These are phyloP conservation scores for Batrachochytrium dendrobatidis DNA, from an alignment of 371 early-diverging fungal species.

Conservation along the genomic window DNA sequence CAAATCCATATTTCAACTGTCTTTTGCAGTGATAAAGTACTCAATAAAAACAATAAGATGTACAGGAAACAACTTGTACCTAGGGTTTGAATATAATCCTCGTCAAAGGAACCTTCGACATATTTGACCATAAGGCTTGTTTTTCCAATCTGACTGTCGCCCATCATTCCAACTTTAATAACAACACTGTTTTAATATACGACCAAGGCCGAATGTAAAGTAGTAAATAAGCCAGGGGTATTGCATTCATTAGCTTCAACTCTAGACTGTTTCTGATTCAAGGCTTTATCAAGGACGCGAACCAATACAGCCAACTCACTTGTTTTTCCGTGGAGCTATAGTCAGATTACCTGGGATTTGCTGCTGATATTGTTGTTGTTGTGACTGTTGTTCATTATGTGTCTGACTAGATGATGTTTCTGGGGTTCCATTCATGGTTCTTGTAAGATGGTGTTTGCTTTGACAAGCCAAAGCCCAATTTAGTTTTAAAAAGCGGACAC, in stretches of 20 bases:
- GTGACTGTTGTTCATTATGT: not conserved
- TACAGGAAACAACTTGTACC: slow-evolving; percentile 42
- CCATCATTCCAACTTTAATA: slow-evolving; percentile 96
- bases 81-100: slow-evolving; percentile 93
- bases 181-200: slow-evolving; percentile 46
- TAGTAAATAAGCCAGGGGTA: not conserved
- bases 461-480: too few species aligned
- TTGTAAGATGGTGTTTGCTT: too few species aligned
- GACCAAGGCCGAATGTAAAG: not conserved
- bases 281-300: not conserved
- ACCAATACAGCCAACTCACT: not conserved
- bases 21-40: too few species aligned
- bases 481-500: too few species aligned
- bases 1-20: too few species aligned
- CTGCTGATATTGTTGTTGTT: too few species aligned
- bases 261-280: not conserved
- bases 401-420: too few species aligned
- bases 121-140: slow-evolving; percentile 98
- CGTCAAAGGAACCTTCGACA: slow-evolving; percentile 92
- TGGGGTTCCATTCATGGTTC: too few species aligned
- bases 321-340: not conserved
- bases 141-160: slow-evolving; percentile 98
- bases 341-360: too few species aligned
- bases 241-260: not conserved
- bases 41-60: too few species aligned